phyloP scores from a whole-genome alignment of 2,329 filamentous ascomycete species.

The Pestalotiopsis sp. region DNA sequence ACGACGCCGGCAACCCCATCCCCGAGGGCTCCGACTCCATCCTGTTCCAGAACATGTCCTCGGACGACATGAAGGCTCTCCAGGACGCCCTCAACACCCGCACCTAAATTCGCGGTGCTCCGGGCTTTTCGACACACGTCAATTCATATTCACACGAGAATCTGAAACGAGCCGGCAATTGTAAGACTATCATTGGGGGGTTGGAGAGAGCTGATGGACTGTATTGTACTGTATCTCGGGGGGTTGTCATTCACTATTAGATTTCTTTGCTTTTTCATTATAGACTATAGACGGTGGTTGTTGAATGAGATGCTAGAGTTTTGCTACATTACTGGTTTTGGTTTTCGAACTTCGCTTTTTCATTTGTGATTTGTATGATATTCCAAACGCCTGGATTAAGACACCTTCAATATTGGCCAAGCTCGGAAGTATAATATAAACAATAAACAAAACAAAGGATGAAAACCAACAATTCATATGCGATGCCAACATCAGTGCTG shows the following conservation, averaged over 20 bases:
- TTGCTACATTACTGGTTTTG: neutral
- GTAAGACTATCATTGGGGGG: neutral
- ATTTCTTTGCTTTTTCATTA: neutral
- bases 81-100: constrained; percentile 10
- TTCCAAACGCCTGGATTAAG: too few relatives aligned
- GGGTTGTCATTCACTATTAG: neutral
- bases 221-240: neutral
- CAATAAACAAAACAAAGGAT: too few relatives aligned
- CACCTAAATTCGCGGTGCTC: neutral
- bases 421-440: too few relatives aligned
- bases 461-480: too few relatives aligned
- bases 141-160: neutral
- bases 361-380: too few relatives aligned
- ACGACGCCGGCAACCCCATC: constrained; percentile 14
- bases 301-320: neutral
- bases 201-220: neutral
- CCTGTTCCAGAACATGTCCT: constrained; percentile 15
- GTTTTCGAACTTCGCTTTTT: neutral
- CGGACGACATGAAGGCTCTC: constrained; percentile 6
- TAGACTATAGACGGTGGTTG: neutral
- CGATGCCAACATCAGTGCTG: too few relatives aligned
- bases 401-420: too few relatives aligned
- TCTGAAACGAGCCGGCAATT: neutral
- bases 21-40: constrained; percentile 14
- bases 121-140: neutral